Evolutionary conservation across 2,329 filamentous ascomycete genomes (phyloP).

Genomic region (Colletotrichum tropicale): DNA sequence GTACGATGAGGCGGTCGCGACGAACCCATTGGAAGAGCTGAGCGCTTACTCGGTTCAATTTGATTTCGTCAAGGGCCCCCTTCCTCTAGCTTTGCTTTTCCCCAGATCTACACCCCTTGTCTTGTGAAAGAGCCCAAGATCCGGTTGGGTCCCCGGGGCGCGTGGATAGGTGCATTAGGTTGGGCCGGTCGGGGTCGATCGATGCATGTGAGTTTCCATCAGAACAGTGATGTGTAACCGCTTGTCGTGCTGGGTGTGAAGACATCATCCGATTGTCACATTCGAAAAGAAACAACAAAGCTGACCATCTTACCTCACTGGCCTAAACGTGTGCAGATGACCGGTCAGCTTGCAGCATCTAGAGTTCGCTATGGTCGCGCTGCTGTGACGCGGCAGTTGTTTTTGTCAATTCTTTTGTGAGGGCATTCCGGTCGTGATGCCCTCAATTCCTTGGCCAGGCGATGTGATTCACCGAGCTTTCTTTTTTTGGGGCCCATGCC

Average conservation of each 20-base stretch:
- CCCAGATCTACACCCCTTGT: slow-evolving; percentile 2
- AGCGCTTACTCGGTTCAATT: neutral
- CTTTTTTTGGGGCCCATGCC: neutral
- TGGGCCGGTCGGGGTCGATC: neutral
- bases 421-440: neutral
- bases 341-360: neutral
- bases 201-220: neutral
- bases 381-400: neutral
- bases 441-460: neutral
- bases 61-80: neutral
- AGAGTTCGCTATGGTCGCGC: neutral
- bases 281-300: neutral
- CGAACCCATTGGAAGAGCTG: neutral
- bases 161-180: neutral
- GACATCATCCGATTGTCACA: neutral
- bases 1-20: neutral
- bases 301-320: neutral
- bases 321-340: neutral
- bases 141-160: neutral
- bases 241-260: neutral
- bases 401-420: neutral
- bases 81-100: neutral
- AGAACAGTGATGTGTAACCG: neutral
- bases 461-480: neutral
- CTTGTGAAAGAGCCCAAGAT: neutral